These are phyloP conservation scores for Curvularia eragrostidis DNA, from an alignment of 2,329 filamentous ascomycete genomes.

Conservation along the genomic window DNA sequence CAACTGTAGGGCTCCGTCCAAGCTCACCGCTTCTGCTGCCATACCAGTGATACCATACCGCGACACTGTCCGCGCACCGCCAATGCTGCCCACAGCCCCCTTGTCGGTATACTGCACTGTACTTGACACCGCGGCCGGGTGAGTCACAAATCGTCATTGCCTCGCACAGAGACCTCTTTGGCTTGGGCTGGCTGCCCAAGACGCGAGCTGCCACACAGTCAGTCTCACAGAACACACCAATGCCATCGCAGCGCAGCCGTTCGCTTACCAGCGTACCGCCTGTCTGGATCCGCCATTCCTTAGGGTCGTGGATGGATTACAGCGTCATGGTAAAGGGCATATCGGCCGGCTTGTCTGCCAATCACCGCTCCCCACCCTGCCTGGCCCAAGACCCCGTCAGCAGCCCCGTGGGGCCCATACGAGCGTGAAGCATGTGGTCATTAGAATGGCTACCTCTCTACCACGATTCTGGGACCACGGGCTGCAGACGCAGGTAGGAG, in stretches of 20 bases:
- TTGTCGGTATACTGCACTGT: constrained; percentile 1
- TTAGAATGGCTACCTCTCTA: background rate
- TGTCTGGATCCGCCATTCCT: constrained; percentile 5
- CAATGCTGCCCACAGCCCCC: background rate
- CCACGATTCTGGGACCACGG: constrained; percentile 2
- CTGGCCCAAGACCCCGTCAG: constrained; percentile 11
- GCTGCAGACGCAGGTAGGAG: background rate
- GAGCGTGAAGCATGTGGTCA: background rate
- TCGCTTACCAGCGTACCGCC: constrained; percentile 11
- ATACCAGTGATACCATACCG: no score
- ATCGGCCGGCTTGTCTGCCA: background rate
- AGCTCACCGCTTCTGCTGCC: constrained; percentile 21
- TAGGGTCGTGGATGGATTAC: background rate
- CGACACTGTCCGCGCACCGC: constrained; percentile 7
- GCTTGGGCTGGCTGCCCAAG: constrained; percentile 3
- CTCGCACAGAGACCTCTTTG: background rate
- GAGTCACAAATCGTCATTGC: background rate
- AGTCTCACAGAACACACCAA: constrained; percentile 9
- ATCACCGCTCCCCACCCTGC: constrained; percentile 7
- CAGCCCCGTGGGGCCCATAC: constrained; percentile 21
- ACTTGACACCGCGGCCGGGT: background rate
- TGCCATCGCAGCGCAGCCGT: constrained; percentile 7
- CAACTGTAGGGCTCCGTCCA: constrained; percentile 5
- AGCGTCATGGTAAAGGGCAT: constrained; percentile 3
- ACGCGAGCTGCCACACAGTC: constrained; percentile 9